Base-by-base conservation (phyloP, 768 basidiomycete genomes). In the Cantharellus cinnabarinus region DNA sequence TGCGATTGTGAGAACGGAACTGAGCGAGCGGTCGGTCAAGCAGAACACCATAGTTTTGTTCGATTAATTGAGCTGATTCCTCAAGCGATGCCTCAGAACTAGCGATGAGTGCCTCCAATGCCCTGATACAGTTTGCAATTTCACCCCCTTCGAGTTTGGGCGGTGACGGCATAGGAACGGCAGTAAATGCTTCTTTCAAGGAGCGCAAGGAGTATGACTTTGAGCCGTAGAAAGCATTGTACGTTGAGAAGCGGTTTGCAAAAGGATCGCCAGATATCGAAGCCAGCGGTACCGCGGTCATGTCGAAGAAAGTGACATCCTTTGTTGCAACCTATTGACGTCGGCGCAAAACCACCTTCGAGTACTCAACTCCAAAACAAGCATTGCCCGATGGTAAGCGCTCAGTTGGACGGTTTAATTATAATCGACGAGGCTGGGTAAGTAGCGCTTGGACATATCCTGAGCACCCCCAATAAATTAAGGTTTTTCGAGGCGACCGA, bases 391-490 rank as follows among this genome's bases (percentile, higher is more conserved):
- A 10, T 40, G 41, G 41, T 42, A 5, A 14, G 56, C 52, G 35
- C 41, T 14, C 79, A 79, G 62, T 81, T 89, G 67, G 85, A 89
- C 70, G 86, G 86, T 15, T 69, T 89, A 58, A 87, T 89, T 64
- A 79, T 89, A 59, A 72, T 89, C 60, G 86, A 89, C 70, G 76
- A 74, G 63, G 72, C 77, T 62, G 82, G 84, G 85, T 85, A 63
- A 67, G 81, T 75, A 54, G 42, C 7, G 41, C 29, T 44, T 56
- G 48, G 14, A 7, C 52, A 37, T 7, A 37, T 37, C 4, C 3
- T 54, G 42, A 20, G 37, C 4, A 37, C 35, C 42, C 37, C 5
- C 51, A 5, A 50, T 41, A 38, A 53, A 42, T 50, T 29, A 10
- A 15, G 50, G 29, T 50, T 52, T 37, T 35, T 20, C 42, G 50